phyloP scores from a whole-genome alignment of 225 moss, liverwort and hornwort species.

The Anthoceros angustus region DNA sequence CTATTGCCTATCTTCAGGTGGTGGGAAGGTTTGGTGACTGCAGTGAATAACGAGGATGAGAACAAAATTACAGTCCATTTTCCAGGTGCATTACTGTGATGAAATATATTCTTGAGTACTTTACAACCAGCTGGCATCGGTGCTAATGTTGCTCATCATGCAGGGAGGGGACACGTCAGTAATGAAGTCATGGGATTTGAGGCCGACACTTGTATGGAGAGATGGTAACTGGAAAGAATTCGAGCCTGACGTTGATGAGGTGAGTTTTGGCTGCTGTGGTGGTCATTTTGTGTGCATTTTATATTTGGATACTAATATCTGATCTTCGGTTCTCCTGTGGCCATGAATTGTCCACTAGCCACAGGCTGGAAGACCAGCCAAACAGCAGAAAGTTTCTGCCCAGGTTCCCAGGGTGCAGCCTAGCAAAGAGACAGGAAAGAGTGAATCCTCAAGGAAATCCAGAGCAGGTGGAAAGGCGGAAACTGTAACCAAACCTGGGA shows the following conservation, averaged over 20 bases:
- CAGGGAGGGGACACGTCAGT: slow-evolving; percentile 71
- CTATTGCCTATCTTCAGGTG: not conserved
- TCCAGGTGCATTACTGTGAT: not conserved
- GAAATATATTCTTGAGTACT: not conserved
- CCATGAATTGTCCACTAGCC: not conserved
- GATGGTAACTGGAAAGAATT: slow-evolving; percentile 65
- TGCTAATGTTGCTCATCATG: slow-evolving; percentile 9
- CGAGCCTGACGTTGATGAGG: slow-evolving; percentile 19
- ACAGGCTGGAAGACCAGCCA: slow-evolving; percentile 31
- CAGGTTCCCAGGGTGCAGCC: not conserved
- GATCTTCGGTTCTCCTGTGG: not conserved
- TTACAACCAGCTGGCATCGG: not conserved
- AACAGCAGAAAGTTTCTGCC: slow-evolving; percentile 22
- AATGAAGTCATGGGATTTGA: slow-evolving; percentile 64
- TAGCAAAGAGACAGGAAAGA: not conserved
- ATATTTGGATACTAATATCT: not conserved
- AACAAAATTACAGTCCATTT: slow-evolving; percentile 6
- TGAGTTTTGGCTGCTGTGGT: slow-evolving; percentile 9
- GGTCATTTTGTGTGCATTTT: not conserved
- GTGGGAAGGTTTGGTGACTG: slow-evolving; percentile 7
- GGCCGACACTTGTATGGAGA: slow-evolving; percentile 73
- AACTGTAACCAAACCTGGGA: not conserved
- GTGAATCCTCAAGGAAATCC: not conserved
- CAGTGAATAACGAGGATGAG: slow-evolving; percentile 2
- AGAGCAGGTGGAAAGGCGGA: slow-evolving; percentile 12